A percentile compares a stretch with the other conserved stretches of the same genome.
These are phyloP conservation scores for Petrea volubilis DNA, from an alignment of 257 asterid species.

Conservation along the genomic window DNA sequence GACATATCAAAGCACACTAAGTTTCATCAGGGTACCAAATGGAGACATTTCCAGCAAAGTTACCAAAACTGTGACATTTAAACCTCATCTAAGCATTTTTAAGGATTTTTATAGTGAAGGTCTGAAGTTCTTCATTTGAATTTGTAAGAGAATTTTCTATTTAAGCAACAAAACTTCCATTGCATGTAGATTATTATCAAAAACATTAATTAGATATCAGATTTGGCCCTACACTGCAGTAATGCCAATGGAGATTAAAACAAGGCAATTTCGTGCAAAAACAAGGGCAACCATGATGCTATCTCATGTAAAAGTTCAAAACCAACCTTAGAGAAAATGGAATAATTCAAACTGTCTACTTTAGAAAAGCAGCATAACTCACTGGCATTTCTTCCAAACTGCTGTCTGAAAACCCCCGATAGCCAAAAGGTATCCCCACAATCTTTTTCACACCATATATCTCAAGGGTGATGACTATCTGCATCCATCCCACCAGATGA, in stretches of 20 bases:
- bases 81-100: slow-evolving; percentile 11
- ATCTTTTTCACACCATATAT: slow-evolving; percentile 86
- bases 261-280: neutral
- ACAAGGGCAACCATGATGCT: neutral
- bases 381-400: slow-evolving; percentile 63
- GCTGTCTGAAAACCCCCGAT: slow-evolving; percentile 83
- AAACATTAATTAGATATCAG: neutral
- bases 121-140: neutral
- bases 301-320: neutral
- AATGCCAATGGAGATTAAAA: neutral
- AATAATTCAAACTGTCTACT: neutral
- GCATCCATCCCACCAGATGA: slow-evolving; percentile 32
- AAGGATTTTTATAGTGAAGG: neutral
- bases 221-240: neutral
- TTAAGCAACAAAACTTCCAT: neutral
- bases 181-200: neutral
- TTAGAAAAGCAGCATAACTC: slow-evolving; percentile 36
- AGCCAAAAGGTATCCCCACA: slow-evolving; percentile 90
- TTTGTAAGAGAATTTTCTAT: neutral
- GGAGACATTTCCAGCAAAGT: neutral
- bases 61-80: neutral
- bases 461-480: slow-evolving; percentile 91
- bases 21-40: slow-evolving; percentile 1
- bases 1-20: slow-evolving; percentile 7
- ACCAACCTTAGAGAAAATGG: neutral